Evolutionary conservation across 129 eudicot genomes (phyloP), one percentile per base, ranked within the genome.

Genomic region (Cynara cardunculus): DNA sequence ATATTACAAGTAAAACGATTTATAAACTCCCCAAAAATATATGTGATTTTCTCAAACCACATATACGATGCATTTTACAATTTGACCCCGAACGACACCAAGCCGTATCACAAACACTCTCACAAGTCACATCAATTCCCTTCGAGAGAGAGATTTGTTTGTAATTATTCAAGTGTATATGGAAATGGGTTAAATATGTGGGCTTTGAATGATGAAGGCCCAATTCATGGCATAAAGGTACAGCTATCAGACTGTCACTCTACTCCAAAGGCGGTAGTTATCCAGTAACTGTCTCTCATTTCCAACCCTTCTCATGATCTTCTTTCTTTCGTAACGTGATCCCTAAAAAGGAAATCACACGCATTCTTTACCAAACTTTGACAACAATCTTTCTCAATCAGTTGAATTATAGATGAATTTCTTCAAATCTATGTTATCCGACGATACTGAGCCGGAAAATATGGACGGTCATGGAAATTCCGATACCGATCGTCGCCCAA

Each of bases 391-490:
- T 18, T 8, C 18, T 25, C 39, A 61, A 62, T 62, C 35, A 37
- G 25, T 37, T 10, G 59, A 72, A 39, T 71, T 32, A 6, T 7
- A 62, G 26, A 94, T 94, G 98, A 62, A 94, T 87, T 91, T 91
- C 92, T 88, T 94, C 87, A 94, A 87, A 84, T 89, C 97, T 77
- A 87, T 91, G 3, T 71, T 94, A 78, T 76, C 91, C 22, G 98
- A 89, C 34, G 94, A 89, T 49, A 85, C 84, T 0, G 90, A 88
- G 31, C 87, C 89, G 18, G 84, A 85, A 27, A 18, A 21, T 30
- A 3, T 79, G 30, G 84, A 87, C 1, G 46, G 39, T 1, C 7
- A 76, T 71, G 73, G 61, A 4, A 80, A 21, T n/a, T 84, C 85
- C 12, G 81, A 72, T 27, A 61, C 88, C 65, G 66, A 85, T 64